Evolutionary conservation across 768 basidiomycete genomes (phyloP).

Genomic region (Pleurotus pulmonarius): DNA sequence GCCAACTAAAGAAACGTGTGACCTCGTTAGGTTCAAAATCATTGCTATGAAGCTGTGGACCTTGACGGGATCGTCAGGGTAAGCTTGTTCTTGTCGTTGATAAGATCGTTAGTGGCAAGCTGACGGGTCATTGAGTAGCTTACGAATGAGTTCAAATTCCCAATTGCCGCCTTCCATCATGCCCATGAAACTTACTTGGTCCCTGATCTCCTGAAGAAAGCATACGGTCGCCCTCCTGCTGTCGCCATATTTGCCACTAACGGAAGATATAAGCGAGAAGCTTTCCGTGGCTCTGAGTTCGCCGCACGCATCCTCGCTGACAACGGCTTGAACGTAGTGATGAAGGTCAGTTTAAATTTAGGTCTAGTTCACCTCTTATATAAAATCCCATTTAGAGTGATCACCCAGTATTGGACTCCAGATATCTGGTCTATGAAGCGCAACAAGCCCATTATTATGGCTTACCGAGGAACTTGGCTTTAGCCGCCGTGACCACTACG

Average conservation of each 20-base stretch:
- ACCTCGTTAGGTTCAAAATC: slow-evolving; percentile 46
- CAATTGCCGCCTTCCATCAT: slow-evolving; percentile 79
- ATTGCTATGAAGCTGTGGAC: slow-evolving; percentile 75
- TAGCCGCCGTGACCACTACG: slow-evolving; percentile 67
- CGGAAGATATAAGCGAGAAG: slow-evolving; percentile 42
- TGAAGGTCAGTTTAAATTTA: slow-evolving; percentile 75
- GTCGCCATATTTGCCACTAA: slow-evolving; percentile 81
- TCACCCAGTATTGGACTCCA: slow-evolving; percentile 58
- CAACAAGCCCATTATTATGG: slow-evolving; percentile 77
- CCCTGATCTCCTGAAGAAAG: slow-evolving; percentile 72
- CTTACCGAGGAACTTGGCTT: slow-evolving; percentile 56
- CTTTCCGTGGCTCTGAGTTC: slow-evolving; percentile 74
- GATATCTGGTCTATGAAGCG: slow-evolving; percentile 73
- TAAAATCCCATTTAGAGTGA: slow-evolving; percentile 77
- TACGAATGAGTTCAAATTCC: slow-evolving; percentile 87
- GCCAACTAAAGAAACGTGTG: too few species aligned
- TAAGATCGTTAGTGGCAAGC: not conserved
- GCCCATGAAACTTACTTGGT: slow-evolving; percentile 92
- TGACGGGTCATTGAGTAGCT: slow-evolving; percentile 37
- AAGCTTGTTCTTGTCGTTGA: slow-evolving; percentile 20
- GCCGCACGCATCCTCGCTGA: slow-evolving; percentile 76
- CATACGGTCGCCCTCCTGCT: slow-evolving; percentile 61
- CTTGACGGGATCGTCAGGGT: slow-evolving; percentile 67
- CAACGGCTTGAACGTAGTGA: slow-evolving; percentile 64
- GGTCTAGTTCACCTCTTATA: slow-evolving; percentile 60